Conservation (phyloP, 148 eudicot genomes). For the Amaranthus palmeri region DNA sequence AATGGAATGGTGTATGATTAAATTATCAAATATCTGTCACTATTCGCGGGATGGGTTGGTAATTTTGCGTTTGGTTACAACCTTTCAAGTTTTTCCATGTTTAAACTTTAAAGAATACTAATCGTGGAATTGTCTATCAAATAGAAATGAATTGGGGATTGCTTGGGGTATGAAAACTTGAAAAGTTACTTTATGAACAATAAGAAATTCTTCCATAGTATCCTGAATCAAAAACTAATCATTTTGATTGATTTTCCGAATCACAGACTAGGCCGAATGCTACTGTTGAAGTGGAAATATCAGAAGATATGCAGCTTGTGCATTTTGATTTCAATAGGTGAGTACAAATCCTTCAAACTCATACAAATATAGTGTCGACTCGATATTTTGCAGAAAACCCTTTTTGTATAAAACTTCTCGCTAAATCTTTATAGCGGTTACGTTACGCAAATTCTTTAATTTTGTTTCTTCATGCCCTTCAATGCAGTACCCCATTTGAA, state of each 20-base stretch:
- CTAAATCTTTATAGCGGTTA: background rate
- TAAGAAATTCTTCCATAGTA: background rate
- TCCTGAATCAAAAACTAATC: background rate
- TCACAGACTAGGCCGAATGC: constrained; percentile 89
- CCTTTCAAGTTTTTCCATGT: no score
- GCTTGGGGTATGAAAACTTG: background rate
- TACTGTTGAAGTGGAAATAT: constrained; percentile 93
- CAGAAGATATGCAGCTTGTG: constrained; percentile 98
- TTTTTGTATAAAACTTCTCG: no score
- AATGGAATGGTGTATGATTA: no score
- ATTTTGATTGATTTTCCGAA: constrained; percentile 19
- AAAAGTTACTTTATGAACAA: background rate
- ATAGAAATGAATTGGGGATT: no score
- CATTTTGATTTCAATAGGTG: constrained; percentile 95
- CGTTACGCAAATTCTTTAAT: background rate
- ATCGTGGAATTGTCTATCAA: no score
- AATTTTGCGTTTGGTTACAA: no score
- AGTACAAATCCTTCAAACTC: constrained; percentile 13
- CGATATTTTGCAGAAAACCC: background rate
- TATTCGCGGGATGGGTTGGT: no score
- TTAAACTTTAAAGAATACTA: no score
- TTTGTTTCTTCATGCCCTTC: background rate
- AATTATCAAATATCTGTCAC: no score
- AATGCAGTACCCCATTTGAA: constrained; percentile 89
- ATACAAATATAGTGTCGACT: background rate